Evolutionary conservation across 768 basidiomycete genomes (phyloP).

Genomic region (Naganishia onofrii): DNA sequence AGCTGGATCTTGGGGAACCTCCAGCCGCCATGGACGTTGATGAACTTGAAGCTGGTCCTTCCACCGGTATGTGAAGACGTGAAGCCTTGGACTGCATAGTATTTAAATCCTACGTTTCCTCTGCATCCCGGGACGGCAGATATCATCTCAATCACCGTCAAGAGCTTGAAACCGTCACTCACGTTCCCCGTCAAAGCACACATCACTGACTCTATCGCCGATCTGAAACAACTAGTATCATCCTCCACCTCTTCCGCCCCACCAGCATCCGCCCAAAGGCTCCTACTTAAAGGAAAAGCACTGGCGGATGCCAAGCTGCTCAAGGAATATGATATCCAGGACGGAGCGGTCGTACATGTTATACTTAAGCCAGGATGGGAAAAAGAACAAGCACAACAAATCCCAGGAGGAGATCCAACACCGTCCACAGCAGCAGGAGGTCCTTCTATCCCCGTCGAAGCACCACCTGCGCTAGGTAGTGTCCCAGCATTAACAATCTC

Average conservation of each 20-base stretch:
- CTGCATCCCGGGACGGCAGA: conserved; percentile 37
- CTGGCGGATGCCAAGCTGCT: conserved; percentile 83
- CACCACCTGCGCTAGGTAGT: conserved; percentile 31
- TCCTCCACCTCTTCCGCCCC: conserved; percentile 54
- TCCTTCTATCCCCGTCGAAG: conserved; percentile 27
- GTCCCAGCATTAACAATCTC: conserved; percentile 43
- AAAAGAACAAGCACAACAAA: conserved; percentile 21
- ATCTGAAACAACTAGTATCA: conserved; percentile 75
- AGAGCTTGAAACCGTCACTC: conserved; percentile 83
- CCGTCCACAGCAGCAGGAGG: conserved; percentile 21
- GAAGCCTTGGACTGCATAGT: not conserved
- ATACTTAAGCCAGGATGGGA: conserved; percentile 75
- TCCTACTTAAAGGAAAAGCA: conserved; percentile 91
- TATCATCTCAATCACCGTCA: conserved; percentile 72
- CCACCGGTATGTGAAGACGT: conserved; percentile 34
- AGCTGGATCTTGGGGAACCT: conserved; percentile 27
- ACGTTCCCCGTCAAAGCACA: conserved; percentile 66
- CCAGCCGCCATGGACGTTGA: conserved; percentile 1
- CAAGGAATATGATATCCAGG: conserved; percentile 80
- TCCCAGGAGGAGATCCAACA: conserved; percentile 24
- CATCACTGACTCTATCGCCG: conserved; percentile 75
- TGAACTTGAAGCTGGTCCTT: conserved; percentile 4
- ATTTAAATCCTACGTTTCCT: not conserved
- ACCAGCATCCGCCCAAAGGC: conserved; percentile 73
- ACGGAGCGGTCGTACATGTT: conserved; percentile 78